These are phyloP conservation scores for Lepidium aucheri DNA, from an alignment of 345 rosid genomes.

Conservation along the genomic window DNA sequence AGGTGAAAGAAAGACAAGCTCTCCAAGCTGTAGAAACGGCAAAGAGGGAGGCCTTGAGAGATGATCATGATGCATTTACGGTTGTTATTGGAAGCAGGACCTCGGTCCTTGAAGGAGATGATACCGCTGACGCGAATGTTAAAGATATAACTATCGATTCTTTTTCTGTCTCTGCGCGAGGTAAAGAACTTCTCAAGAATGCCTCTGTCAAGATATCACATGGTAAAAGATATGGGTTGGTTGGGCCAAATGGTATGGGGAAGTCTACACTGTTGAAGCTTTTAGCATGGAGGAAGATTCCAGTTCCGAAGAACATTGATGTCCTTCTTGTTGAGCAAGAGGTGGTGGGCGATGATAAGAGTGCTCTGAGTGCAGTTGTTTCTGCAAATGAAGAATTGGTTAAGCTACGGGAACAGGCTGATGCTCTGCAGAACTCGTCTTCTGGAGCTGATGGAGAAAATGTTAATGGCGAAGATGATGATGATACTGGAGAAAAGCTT, in stretches of 20 bases:
- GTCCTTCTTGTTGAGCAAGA: slow-evolving; percentile 94
- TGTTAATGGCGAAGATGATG: slow-evolving; percentile 37
- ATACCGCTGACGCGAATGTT: slow-evolving; percentile 82
- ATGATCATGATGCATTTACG: slow-evolving; percentile 91
- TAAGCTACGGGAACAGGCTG: slow-evolving; percentile 60
- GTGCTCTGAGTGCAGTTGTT: slow-evolving; percentile 85
- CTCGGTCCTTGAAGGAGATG: slow-evolving; percentile 85
- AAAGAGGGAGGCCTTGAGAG: slow-evolving; percentile 73
- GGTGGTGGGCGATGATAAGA: slow-evolving; percentile 82
- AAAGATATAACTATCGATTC: slow-evolving; percentile 73
- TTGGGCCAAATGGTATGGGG: slow-evolving; percentile 96
- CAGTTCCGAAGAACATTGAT: slow-evolving; percentile 91
- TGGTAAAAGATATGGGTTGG: slow-evolving; percentile 92
- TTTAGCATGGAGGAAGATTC: slow-evolving; percentile 97
- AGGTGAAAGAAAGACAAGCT: slow-evolving; percentile 58
- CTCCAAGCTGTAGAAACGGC: slow-evolving; percentile 49
- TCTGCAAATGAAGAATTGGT: slow-evolving; percentile 80
- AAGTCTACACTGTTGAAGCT: slow-evolving; percentile 91
- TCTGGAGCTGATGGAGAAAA: slow-evolving; percentile 28
- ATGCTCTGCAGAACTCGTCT: slow-evolving; percentile 42
- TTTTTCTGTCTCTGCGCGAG: slow-evolving; percentile 91
- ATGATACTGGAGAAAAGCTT: slow-evolving; percentile 70
- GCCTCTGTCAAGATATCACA: slow-evolving; percentile 85
- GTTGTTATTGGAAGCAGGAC: slow-evolving; percentile 89
- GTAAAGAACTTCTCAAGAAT: slow-evolving; percentile 87